A percentile compares a stretch with the other conserved stretches of the same genome.
phyloP scores from a whole-genome alignment of 495 filamentous ascomycete genomes.

The Lepraria neglecta region DNA sequence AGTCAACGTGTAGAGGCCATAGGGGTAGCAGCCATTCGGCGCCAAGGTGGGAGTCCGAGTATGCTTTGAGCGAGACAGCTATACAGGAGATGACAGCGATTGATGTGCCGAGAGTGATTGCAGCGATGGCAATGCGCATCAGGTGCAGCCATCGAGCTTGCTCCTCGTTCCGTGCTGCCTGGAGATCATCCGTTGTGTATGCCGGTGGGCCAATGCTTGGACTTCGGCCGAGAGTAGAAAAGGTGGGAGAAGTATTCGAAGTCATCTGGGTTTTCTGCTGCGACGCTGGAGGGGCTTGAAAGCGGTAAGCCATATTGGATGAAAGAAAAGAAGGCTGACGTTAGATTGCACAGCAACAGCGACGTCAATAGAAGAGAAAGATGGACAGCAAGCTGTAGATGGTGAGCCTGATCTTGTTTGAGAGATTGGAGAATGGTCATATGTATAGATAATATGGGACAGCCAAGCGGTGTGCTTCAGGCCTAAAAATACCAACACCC shows the following conservation, averaged over 20 bases:
- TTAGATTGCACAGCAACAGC: slow-evolving; percentile 4
- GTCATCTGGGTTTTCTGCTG: slow-evolving; percentile 16
- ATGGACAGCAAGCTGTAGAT: neutral
- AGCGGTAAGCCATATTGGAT: slow-evolving; percentile 13
- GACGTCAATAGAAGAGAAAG: slow-evolving; percentile 5
- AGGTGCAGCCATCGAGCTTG: slow-evolving; percentile 36
- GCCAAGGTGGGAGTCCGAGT: slow-evolving; percentile 36
- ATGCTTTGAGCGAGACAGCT: slow-evolving; percentile 38
- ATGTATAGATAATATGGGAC: neutral
- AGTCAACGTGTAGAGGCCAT: slow-evolving; percentile 47
- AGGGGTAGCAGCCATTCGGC: slow-evolving; percentile 39
- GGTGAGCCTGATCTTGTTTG: neutral
- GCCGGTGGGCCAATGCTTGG: slow-evolving; percentile 26
- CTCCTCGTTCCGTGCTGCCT: slow-evolving; percentile 34
- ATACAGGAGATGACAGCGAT: slow-evolving; percentile 41
- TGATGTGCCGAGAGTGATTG: slow-evolving; percentile 33
- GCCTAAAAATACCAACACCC: slow-evolving; percentile 15
- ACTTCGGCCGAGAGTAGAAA: slow-evolving; percentile 19
- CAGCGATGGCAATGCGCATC: slow-evolving; percentile 36
- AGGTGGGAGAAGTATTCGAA: slow-evolving; percentile 19
- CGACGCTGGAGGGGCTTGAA: neutral
- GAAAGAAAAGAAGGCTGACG: neutral
- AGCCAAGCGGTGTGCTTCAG: neutral
- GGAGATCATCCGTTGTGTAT: slow-evolving; percentile 25
- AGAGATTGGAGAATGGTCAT: slow-evolving; percentile 3